Evolutionary conservation across 2,329 filamentous ascomycete species (phyloP), one percentile per base, ranked within the genome.

Genomic region (Alternaria rosae): DNA sequence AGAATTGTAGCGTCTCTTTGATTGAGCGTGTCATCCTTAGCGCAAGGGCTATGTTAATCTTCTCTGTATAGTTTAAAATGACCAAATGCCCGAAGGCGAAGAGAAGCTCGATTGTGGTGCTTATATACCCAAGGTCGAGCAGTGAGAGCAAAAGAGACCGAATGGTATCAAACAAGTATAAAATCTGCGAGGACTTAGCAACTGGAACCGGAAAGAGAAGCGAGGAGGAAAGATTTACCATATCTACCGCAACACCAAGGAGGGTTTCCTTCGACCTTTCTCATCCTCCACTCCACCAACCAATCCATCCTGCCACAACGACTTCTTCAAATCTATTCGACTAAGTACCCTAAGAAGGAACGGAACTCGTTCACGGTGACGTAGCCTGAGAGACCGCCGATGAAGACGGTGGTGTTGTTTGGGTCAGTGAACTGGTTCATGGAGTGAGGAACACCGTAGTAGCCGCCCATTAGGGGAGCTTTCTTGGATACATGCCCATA

Each of bases 361-460:
- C 95, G 93, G 15, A 99, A 90, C 85, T 99, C 95, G 76, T 99
- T 95, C 85, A 99, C 95, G 50, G 95, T 98, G 66, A 99, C 95
- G 76, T 99, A 99, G 69, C 95, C 95, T 38, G 94, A 97, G 6
- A 99, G 89, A 56, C 95, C 95, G 69, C 95, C 95, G 57, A 99
- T 95, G 75, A 99, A 99, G 66, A 99, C 95, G 21, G 95, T 99
- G 21, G 95, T 99, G 85, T 99, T 99, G 88, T 99, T 99, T 12
- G 95, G 95, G 76, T 99, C 95, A 38, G 95, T 99, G 85, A 99
- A 99, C 83, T 99, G 95, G 84, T 98, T 99, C 95, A 99, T 98
- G 69, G 90, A 90, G 80, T 92, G 89, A 66, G 88, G 89, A 71
- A 88, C 68, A 50, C 85, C 88, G 79, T 87, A 89, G 69, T 87